These are phyloP conservation scores for Eimeria zaria DNA, from an alignment of 169 alveolate species.

Conservation along the genomic window DNA sequence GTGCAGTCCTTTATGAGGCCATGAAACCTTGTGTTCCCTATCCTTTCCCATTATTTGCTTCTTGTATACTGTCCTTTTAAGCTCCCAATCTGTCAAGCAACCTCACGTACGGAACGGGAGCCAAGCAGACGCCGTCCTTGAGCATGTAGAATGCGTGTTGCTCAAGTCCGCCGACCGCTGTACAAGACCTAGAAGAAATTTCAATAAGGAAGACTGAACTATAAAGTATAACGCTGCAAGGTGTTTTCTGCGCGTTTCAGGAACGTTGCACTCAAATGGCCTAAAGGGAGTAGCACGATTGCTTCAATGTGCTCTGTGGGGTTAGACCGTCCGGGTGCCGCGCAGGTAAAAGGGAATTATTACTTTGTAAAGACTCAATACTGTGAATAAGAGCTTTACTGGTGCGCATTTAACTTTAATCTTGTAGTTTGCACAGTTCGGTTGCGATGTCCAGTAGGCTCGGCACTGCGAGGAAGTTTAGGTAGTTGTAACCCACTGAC, in stretches of 20 bases:
- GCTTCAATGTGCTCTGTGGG: neutral
- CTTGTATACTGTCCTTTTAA: neutral
- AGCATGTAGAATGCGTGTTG: neutral
- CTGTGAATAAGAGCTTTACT: neutral
- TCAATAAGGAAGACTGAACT: neutral
- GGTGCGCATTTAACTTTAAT: neutral
- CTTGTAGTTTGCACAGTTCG: neutral
- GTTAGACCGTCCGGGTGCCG: neutral
- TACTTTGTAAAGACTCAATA: neutral
- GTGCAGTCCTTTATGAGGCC: slow-evolving; percentile 7
- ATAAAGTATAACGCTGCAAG: slow-evolving; percentile 7
- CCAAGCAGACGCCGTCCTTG: neutral
- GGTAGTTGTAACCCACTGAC: neutral
- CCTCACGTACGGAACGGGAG: slow-evolving; percentile 6
- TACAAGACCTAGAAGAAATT: neutral
- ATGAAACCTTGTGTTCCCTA: neutral
- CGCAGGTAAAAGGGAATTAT: neutral
- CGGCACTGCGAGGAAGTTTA: neutral
- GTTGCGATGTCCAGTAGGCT: neutral
- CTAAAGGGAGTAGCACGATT: neutral
- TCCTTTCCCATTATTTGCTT: slow-evolving; percentile 1
- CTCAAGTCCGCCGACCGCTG: neutral
- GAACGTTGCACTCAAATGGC: neutral
- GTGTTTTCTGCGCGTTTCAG: neutral
- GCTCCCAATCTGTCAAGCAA: neutral